Conservation (phyloP, 371 early-diverging fungal species). For the Mortierella polycephala region DNA sequence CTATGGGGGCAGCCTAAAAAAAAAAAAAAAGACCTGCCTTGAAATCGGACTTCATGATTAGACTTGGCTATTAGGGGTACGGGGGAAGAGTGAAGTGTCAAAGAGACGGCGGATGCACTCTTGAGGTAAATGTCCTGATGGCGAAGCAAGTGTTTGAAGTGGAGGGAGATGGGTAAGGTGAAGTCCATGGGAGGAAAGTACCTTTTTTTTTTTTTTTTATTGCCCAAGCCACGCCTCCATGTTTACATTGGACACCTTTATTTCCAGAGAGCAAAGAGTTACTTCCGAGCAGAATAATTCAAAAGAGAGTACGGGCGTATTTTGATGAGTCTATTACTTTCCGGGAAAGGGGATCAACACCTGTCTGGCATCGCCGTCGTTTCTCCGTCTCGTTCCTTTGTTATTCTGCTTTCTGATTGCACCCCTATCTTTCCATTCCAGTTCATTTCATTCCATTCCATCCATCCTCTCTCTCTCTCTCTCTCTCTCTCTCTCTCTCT, state of each 20-base stretch:
- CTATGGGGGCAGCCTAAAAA: too few relatives aligned
- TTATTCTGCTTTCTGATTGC: not conserved
- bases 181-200: not conserved
- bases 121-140: too few relatives aligned
- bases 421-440: not conserved
- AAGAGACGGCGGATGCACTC: not conserved
- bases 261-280: not conserved
- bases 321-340: too few relatives aligned
- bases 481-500: conserved; percentile 1
- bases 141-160: not conserved
- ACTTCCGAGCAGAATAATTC: too few relatives aligned
- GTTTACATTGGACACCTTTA: not conserved
- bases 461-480: conserved; percentile 1
- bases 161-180: not conserved
- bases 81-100: not conserved
- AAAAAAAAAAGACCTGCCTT: conserved; percentile 25
- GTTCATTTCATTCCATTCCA: not conserved
- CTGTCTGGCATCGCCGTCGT: too few relatives aligned
- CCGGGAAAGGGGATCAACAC: too few relatives aligned
- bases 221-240: conserved; percentile 14
- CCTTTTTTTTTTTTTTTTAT: conserved; percentile 27
- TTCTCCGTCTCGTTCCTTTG: too few relatives aligned
- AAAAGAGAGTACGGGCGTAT: too few relatives aligned
- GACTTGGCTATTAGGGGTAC: not conserved
- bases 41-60: conserved; percentile 52